Conservation (phyloP, 2,329 filamentous ascomycete genomes). For the Monilinia laxa region DNA sequence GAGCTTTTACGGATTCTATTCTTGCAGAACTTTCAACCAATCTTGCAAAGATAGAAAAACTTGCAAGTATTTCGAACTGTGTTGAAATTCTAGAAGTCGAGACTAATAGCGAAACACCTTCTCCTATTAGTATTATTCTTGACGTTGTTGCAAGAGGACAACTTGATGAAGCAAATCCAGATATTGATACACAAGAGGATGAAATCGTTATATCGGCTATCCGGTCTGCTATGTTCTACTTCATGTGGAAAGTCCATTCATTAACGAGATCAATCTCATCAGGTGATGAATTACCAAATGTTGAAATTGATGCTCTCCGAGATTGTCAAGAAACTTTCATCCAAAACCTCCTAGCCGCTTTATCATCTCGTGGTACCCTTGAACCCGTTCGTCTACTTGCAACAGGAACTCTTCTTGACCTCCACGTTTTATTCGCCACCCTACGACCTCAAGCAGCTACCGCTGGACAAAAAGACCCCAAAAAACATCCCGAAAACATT, state of each 20-base stretch:
- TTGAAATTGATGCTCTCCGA: constrained; percentile 60
- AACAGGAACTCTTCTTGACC: constrained; percentile 74
- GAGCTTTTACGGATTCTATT: constrained; percentile 62
- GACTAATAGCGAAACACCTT: constrained; percentile 47
- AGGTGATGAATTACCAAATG: constrained; percentile 56
- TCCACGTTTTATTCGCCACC: constrained; percentile 76
- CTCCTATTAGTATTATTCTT: constrained; percentile 67
- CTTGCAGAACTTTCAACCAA: constrained; percentile 72
- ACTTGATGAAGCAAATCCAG: constrained; percentile 63
- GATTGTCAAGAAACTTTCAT: constrained; percentile 57
- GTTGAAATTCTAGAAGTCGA: constrained; percentile 69
- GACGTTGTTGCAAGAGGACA: constrained; percentile 73
- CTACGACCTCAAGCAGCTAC: constrained; percentile 54
- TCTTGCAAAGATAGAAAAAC: constrained; percentile 75
- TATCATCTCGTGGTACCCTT: constrained; percentile 66
- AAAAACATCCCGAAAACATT: constrained; percentile 54
- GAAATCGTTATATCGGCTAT: constrained; percentile 74
- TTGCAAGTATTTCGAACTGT: constrained; percentile 77
- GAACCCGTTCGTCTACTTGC: constrained; percentile 78
- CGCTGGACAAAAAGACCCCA: constrained; percentile 42
- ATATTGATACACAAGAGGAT: constrained; percentile 75
- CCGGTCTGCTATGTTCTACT: constrained; percentile 79
- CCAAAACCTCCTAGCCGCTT: constrained; percentile 63
- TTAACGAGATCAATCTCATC: constrained; percentile 54
- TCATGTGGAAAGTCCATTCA: constrained; percentile 84